Evolutionary conservation across 2,329 filamentous ascomycete species (phyloP), one percentile per base, ranked within the genome.

Genomic region (Rhynchosporium agropyri): DNA sequence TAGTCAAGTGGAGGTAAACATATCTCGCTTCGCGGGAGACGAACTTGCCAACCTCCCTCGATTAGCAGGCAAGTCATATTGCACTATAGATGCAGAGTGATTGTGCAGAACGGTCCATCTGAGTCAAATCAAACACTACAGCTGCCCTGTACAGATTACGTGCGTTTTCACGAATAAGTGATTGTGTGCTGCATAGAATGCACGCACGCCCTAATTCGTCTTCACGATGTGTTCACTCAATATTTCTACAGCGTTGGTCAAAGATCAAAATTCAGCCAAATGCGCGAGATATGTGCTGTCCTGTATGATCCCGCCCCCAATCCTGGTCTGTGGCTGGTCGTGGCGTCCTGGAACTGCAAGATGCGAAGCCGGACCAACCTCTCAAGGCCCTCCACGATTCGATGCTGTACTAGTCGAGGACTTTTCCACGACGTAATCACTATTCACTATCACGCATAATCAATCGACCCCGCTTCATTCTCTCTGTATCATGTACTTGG

Each of bases 301-400:
- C 59, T 61, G 60, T 66, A 62, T 63, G 50, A 56, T 69, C 66
- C 68, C 65, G 65, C 59, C 64, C 53, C 53, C 38, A 43, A 43
- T 56, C 53, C 53, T 33, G 26, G 50, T 53, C 31, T 40, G 50
- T 53, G 50, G 50, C 50, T 53, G 50, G 29, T 33, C 50, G 33
- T 53, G 50, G 50, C 50, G 50, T 53, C 33, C 31, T 53, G 50
- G 50, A 53, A 38, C 20, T 53, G 50, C 31, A 53, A 53, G 50
- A 53, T 38, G 50, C 50, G 50, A 53, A 61, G 43, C 51, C 51
- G 51, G 49, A 61, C 51, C 50, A 60, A 13, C 53, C 53, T 15
- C 20, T 31, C 28, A 4, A n/a, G 42, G 42, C 26, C 31, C n/a
- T 20, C 53, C 29, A 6, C 15, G 20, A 26, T 13, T 29, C 33